Evolutionary conservation across 2,329 filamentous ascomycete genomes (phyloP).

Genomic region (Penicillium sp.): DNA sequence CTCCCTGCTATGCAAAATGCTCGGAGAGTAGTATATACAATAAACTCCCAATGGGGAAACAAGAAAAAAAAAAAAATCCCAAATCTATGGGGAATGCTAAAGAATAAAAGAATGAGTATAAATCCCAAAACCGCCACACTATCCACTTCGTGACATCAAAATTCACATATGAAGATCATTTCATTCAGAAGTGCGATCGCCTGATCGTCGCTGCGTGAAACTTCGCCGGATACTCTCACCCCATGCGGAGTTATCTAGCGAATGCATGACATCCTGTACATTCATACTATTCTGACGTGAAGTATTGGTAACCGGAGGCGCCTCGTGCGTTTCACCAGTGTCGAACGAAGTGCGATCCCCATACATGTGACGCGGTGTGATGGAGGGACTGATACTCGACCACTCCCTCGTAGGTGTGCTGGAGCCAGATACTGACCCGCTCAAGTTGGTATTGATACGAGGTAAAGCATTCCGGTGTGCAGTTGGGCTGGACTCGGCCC

Average conservation of each 20-base stretch:
- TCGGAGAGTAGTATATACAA: slow-evolving; percentile 19
- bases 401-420: slow-evolving; percentile 43
- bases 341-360: slow-evolving; percentile 36
- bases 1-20: slow-evolving; percentile 28
- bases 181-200: slow-evolving; percentile 18
- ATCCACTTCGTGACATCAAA: slow-evolving; percentile 8
- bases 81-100: slow-evolving; percentile 1
- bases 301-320: slow-evolving; percentile 38
- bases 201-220: slow-evolving; percentile 64
- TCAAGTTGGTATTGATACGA: slow-evolving; percentile 44
- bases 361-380: slow-evolving; percentile 33
- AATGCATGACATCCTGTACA: slow-evolving; percentile 74
- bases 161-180: slow-evolving; percentile 9
- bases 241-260: slow-evolving; percentile 88
- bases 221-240: slow-evolving; percentile 87
- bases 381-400: slow-evolving; percentile 54
- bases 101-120: slow-evolving; percentile 4
- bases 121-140: slow-evolving; percentile 5
- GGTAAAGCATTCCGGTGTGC: slow-evolving; percentile 44
- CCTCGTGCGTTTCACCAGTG: slow-evolving; percentile 20
- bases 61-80: too few relatives aligned
- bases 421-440: slow-evolving; percentile 37
- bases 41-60: not conserved
- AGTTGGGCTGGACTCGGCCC: slow-evolving; percentile 31
- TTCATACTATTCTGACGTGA: slow-evolving; percentile 66